Evolutionary conservation across 345 rosid genomes (phyloP), one percentile per base, ranked within the genome.

Genomic region (Geranium rotundifolium): DNA sequence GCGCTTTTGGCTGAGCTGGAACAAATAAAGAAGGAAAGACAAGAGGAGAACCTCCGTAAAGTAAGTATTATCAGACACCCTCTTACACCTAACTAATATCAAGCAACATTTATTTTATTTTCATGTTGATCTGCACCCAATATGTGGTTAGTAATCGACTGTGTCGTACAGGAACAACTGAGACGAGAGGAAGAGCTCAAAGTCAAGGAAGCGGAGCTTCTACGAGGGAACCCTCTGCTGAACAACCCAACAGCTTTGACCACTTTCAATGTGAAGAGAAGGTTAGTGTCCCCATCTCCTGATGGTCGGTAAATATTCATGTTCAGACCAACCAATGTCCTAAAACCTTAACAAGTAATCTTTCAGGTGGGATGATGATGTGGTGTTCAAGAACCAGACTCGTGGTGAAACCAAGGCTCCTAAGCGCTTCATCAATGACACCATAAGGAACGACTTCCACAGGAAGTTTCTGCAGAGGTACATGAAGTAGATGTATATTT

Each of bases 301-400:
- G 10, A 34, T 34, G 41, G 8, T 23, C 6, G 39, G 15, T 29
- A 27, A 15, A 15, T n/a, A 17, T 17, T 61, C 6, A 7, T 57
- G 17, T 31, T 19, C 17, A 19, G 17, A 4, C 46, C 58, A 4
- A 41, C 23, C n/a, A 14, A 17, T 0, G 19, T 34, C 34, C 6
- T 16, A 37, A 56, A 31, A 39, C 55, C 23, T 41, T 14, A 14
- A 58, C 18, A 8, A 4, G 41, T 34, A 8, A 34, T 34, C 41
- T 63, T 34, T 71, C 75, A 93, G 99, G 81, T 93, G 99, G 99
- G 99, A 93, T 52, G 99, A 93, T 58, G 99, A 93, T 83, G 99
- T 93, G 67, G 96, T 90, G 6, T 90, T 93, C 80, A 93, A 90
- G 88, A 93, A 93, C 71, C 99, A 93, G 80, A 83, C 99, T 16